Conservation (phyloP, 1,284 basidiomycete species). For the Rhodotorula mucilaginosa region DNA sequence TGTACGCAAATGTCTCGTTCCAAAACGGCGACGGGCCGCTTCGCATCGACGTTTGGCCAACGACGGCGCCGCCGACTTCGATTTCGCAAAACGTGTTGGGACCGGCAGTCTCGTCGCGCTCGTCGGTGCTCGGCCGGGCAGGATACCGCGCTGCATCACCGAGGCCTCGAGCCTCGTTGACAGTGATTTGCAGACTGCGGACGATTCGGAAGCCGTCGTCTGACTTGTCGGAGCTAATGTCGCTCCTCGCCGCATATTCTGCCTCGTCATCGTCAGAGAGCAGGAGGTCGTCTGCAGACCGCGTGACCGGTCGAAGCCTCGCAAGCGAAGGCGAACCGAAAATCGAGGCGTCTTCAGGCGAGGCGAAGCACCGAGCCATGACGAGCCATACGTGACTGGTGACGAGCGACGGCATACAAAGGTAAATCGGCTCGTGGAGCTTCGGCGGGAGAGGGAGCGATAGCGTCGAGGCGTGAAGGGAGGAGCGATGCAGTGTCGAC, state of each 20-base stretch:
- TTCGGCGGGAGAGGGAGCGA: not conserved
- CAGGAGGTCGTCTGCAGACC: not conserved
- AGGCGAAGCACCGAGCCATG: constrained; percentile 41
- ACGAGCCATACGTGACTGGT: constrained; percentile 40
- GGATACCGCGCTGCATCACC: constrained; percentile 19
- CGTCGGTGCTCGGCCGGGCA: not conserved
- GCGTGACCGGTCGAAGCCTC: not conserved
- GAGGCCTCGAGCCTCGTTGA: constrained; percentile 36
- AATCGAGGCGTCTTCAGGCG: constrained; percentile 18
- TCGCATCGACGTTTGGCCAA: constrained; percentile 68
- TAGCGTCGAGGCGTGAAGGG: constrained; percentile 4
- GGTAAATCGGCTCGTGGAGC: constrained; percentile 23
- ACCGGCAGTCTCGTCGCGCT: constrained; percentile 12
- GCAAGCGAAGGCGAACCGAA: not conserved
- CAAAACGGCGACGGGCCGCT: constrained; percentile 60
- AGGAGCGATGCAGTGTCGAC: constrained; percentile 7
- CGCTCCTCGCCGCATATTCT: constrained; percentile 1
- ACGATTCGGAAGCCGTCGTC: constrained; percentile 30
- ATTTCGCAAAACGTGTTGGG: constrained; percentile 42
- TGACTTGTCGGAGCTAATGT: constrained; percentile 6
- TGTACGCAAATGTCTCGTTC: constrained; percentile 65
- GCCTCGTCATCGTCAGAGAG: not conserved
- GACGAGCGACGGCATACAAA: constrained; percentile 39
- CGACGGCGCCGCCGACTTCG: constrained; percentile 50
- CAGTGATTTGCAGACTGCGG: constrained; percentile 25